These are phyloP conservation scores for Dryadomyces quercivorus DNA, from an alignment of 2,329 filamentous ascomycete species.

Conservation along the genomic window DNA sequence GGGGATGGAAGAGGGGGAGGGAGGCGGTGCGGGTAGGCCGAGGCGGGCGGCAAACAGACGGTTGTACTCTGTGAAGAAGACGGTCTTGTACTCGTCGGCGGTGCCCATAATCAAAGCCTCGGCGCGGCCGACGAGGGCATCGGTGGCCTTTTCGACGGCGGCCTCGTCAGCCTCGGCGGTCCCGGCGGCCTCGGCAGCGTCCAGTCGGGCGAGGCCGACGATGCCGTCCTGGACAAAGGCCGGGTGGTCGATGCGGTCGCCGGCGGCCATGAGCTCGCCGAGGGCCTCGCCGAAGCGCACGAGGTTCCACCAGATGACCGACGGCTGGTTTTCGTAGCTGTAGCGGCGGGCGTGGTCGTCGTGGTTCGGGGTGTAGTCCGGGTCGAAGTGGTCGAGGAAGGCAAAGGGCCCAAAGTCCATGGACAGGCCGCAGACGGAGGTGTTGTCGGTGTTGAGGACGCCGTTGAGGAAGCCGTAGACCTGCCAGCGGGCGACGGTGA, in stretches of 20 bases:
- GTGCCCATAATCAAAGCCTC: slow-evolving; percentile 70
- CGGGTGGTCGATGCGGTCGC: slow-evolving; percentile 55
- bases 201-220: slow-evolving; percentile 11
- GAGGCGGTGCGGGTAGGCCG: slow-evolving; percentile 37
- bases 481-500: slow-evolving; percentile 87
- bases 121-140: slow-evolving; percentile 63
- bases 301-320: slow-evolving; percentile 97
- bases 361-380: slow-evolving; percentile 89
- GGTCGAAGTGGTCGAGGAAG: slow-evolving; percentile 96
- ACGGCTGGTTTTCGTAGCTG: slow-evolving; percentile 86
- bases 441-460: slow-evolving; percentile 96
- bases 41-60: slow-evolving; percentile 68
- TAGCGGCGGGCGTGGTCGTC: slow-evolving; percentile 84
- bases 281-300: slow-evolving; percentile 81
- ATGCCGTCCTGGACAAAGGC: slow-evolving; percentile 65
- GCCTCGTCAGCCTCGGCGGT: too few relatives aligned
- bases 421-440: slow-evolving; percentile 75
- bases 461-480: slow-evolving; percentile 99
- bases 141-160: slow-evolving; percentile 55
- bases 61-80: slow-evolving; percentile 85
- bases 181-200: slow-evolving; percentile 2
- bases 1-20: slow-evolving; percentile 31
- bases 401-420: slow-evolving; percentile 96
- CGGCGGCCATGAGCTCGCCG: slow-evolving; percentile 77
- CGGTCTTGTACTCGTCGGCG: slow-evolving; percentile 78